Base-by-base conservation (phyloP, 2,329 filamentous ascomycete genomes). In the Chaetomiaceae sp. region DNA sequence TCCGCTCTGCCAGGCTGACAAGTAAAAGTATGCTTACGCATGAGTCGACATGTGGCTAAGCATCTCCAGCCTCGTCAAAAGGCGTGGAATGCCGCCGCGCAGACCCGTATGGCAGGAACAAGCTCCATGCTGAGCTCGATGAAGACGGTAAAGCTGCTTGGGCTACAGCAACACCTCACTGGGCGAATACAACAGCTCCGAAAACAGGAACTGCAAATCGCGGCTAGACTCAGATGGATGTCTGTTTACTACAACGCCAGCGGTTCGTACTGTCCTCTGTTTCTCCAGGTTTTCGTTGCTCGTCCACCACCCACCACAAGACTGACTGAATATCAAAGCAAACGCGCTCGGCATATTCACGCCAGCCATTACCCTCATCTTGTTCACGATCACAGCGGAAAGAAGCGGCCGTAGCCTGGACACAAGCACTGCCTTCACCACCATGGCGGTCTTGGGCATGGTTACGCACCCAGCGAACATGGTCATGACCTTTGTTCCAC, bases 381-480 rank as follows among this genome's bases (percentile, higher is more conserved):
- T 68, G 0, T 72, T 60, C 39, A 64, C 61, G 2, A 15, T 64
- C 5, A 12, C 67, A 3, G 55, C 61, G 4, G 48, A 26, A 2
- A 10, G 45, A 0, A 45, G 48, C 0, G 61, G 60, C 3, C 44
- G 27, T 0, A 10, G 30, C 1, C 48, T 71, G 4, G 58, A 68
- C 14, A 56, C 59, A 0, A 60, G 63, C 39, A 69, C 65, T 0
- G 67, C 68, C 0, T 72, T 71, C 42, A 68, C 68, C 0, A 66
- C 67, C 0, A 57, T 65, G 11, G 67, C 68, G 0, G 56, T 68
- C n/a, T 42, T 71, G 7, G 49, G 54, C 6, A 59, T 71, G 51
- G 58, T 70, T 0, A 71, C 66, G 1, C 64, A 69, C 20, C 67
- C 68, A 0, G 67, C 68, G 6, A 71, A 70, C 41, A 70, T 70